These are phyloP conservation scores for Entomortierella parvispora DNA, from an alignment of 192 early-diverging fungal species.

Conservation along the genomic window DNA sequence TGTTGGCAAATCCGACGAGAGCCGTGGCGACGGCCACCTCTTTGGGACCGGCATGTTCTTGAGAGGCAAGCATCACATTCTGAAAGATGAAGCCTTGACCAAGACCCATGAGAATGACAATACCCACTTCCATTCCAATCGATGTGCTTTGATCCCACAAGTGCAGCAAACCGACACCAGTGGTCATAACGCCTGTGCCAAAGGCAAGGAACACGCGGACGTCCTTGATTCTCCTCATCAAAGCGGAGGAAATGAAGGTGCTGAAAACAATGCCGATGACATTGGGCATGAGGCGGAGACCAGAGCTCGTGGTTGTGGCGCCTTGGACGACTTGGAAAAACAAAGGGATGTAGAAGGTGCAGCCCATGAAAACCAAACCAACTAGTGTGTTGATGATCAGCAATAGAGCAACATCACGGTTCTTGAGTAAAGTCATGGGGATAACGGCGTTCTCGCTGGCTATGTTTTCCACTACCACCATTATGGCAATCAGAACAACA, in stretches of 20 bases:
- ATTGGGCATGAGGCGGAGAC: constrained; percentile 77
- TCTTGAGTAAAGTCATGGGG: constrained; percentile 66
- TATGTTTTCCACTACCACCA: too few relatives aligned
- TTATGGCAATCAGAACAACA: constrained; percentile 6
- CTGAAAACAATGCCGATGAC: constrained; percentile 73
- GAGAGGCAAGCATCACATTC: constrained; percentile 70
- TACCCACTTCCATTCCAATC: constrained; percentile 60
- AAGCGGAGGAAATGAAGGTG: constrained; percentile 62
- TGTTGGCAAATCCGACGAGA: constrained; percentile 67
- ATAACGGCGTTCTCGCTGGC: constrained; percentile 79
- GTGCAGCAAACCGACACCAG: constrained; percentile 70
- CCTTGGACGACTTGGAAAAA: constrained; percentile 85
- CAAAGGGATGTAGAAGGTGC: constrained; percentile 77
- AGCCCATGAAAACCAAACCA: constrained; percentile 65
- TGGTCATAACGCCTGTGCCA: constrained; percentile 68
- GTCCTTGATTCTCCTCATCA: constrained; percentile 63
- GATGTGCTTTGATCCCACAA: constrained; percentile 61
- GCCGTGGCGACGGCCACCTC: constrained; percentile 75
- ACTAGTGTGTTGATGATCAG: constrained; percentile 66
- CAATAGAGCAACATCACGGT: constrained; percentile 65
- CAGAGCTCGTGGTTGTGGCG: constrained; percentile 74
- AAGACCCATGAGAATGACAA: constrained; percentile 73
- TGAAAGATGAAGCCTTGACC: constrained; percentile 82
- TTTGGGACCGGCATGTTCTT: constrained; percentile 64
- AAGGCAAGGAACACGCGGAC: constrained; percentile 63